These are phyloP conservation scores for Botryotinia convoluta DNA, from an alignment of 2,329 filamentous ascomycete species.

Conservation along the genomic window DNA sequence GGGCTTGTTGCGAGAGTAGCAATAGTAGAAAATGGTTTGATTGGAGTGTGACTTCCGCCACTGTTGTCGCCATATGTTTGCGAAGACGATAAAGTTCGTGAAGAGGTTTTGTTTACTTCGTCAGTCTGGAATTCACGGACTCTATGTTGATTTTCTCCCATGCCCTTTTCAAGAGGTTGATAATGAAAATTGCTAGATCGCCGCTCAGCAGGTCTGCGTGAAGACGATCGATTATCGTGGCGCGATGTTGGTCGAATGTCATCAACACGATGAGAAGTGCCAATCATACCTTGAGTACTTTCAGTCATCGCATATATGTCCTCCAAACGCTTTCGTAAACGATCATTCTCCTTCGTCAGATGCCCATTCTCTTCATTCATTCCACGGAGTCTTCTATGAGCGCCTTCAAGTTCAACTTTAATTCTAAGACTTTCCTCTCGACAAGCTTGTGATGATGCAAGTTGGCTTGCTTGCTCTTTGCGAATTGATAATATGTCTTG, in stretches of 20 bases:
- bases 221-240: not conserved
- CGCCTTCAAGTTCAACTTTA: not conserved
- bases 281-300: not conserved
- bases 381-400: not conserved
- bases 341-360: slow-evolving; percentile 9
- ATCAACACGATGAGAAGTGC: not conserved
- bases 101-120: too few relatives aligned
- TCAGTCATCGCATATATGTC: not conserved
- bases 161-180: not conserved
- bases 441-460: not conserved
- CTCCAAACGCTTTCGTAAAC: slow-evolving; percentile 1
- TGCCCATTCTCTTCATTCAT: not conserved
- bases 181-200: not conserved
- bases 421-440: not conserved
- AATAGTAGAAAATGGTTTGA: slow-evolving; percentile 18
- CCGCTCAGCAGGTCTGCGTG: slow-evolving; percentile 8
- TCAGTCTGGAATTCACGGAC: not conserved
- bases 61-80: not conserved
- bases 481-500: slow-evolving; percentile 5
- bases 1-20: slow-evolving; percentile 14
- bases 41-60: not conserved
- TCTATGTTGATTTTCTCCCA: not conserved
- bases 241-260: not conserved
- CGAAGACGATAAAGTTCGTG: not conserved
- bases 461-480: not conserved